Evolutionary conservation across 202 grass and related monocot genomes (phyloP).

Genomic region (Musa balbisiana): DNA sequence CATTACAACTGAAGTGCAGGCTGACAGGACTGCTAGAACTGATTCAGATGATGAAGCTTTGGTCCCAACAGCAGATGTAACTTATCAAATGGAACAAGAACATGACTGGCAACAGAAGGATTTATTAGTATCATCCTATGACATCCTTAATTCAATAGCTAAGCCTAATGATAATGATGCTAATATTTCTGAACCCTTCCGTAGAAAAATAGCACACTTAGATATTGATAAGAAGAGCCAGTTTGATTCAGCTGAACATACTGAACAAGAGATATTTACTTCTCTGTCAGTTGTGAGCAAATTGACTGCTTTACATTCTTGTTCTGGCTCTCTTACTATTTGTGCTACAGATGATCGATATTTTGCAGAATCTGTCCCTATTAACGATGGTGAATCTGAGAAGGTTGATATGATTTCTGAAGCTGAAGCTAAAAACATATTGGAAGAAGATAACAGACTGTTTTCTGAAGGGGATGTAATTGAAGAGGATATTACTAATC

Average conservation of each 20-base stretch:
- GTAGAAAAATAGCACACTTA: neutral
- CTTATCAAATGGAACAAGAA: neutral
- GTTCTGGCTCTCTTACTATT: neutral
- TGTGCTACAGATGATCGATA: neutral
- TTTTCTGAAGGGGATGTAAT: neutral
- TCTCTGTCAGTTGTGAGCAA: neutral
- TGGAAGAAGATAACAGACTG: neutral
- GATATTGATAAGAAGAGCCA: neutral
- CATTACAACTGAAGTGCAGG: slow-evolving; percentile 1
- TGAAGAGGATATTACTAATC: neutral
- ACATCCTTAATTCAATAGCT: neutral
- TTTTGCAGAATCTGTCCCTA: neutral
- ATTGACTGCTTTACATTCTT: slow-evolving; percentile 1
- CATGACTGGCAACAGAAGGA: neutral
- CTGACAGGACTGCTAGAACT: slow-evolving; percentile 2
- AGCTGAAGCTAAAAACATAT: neutral
- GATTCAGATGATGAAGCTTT: slow-evolving; percentile 8
- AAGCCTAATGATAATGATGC: neutral
- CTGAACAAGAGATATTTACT: neutral
- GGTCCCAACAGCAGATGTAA: neutral
- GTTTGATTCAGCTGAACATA: neutral
- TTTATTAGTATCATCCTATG: neutral
- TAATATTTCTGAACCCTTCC: slow-evolving; percentile 2
- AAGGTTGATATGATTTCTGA: neutral
- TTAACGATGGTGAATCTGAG: neutral